Conservation (phyloP, 2,329 filamentous ascomycete species). For the Aspergillus hortae region DNA sequence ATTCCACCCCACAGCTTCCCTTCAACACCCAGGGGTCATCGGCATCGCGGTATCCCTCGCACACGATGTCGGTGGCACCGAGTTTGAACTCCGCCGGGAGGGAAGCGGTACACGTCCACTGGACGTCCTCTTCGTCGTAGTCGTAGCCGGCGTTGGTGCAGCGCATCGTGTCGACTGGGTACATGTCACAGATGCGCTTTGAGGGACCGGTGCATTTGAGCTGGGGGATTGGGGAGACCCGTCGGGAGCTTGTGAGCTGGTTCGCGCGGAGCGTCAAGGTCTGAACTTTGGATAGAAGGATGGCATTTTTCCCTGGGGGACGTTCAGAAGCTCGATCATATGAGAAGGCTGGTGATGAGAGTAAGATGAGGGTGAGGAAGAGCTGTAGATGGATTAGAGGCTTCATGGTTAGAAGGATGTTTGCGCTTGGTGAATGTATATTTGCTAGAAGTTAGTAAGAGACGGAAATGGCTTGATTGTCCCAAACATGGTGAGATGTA, state of each 20-base stretch:
- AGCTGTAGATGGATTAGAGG: conserved; percentile 10
- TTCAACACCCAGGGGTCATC: conserved; percentile 85
- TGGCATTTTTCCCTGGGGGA: conserved; percentile 44
- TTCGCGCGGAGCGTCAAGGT: conserved; percentile 71
- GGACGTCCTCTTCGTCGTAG: conserved; percentile 75
- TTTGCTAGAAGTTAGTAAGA: neutral
- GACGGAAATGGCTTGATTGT: no score
- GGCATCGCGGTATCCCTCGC: conserved; percentile 76
- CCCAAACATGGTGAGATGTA: neutral
- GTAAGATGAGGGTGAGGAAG: conserved; percentile 19
- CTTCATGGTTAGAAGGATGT: conserved; percentile 16
- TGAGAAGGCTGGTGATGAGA: conserved; percentile 14
- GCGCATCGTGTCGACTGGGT: conserved; percentile 76
- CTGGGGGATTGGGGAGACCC: conserved; percentile 72
- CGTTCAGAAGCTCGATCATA: conserved; percentile 25
- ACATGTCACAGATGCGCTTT: conserved; percentile 61
- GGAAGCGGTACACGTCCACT: conserved; percentile 81
- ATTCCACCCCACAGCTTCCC: conserved; percentile 91
- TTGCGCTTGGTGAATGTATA: neutral
- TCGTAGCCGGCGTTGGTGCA: conserved; percentile 82
- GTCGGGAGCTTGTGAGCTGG: conserved; percentile 69
- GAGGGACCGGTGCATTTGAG: conserved; percentile 70
- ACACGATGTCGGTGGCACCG: conserved; percentile 83
- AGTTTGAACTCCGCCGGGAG: conserved; percentile 66
- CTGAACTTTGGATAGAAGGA: conserved; percentile 65